Percentiles rank a stretch among this genome's conserved stretches.
These are phyloP conservation scores for Porphyrellus cyaneotinctus DNA, from an alignment of 768 basidiomycete species.

Conservation along the genomic window DNA sequence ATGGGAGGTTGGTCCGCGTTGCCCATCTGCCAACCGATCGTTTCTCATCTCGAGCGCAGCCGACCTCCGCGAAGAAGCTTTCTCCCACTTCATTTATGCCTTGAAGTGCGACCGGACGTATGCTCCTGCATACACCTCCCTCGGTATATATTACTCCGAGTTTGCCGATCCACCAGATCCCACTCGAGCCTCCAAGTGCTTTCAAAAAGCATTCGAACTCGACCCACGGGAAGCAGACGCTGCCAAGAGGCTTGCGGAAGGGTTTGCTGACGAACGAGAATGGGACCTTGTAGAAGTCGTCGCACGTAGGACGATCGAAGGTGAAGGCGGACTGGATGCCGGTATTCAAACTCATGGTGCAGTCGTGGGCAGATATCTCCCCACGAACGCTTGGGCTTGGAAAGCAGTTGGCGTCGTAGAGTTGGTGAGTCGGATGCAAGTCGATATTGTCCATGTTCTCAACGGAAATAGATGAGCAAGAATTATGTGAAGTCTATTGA, in stretches of 20 bases:
- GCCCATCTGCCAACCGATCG: neutral
- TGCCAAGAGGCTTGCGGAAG: slow-evolving; percentile 76
- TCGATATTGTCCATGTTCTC: neutral
- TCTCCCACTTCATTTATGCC: slow-evolving; percentile 72
- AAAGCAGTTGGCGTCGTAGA: slow-evolving; percentile 92
- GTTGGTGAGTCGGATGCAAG: slow-evolving; percentile 52
- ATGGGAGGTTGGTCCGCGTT: slow-evolving; percentile 51
- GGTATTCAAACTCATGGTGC: slow-evolving; percentile 42
- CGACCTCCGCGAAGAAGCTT: slow-evolving; percentile 58
- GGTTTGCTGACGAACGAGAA: slow-evolving; percentile 89
- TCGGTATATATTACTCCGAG: slow-evolving; percentile 86
- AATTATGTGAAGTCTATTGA: slow-evolving; percentile 76
- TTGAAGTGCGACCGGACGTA: slow-evolving; percentile 71
- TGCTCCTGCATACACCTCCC: slow-evolving; percentile 90
- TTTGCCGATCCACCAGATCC: slow-evolving; percentile 69
- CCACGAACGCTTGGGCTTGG: slow-evolving; percentile 95
- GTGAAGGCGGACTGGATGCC: slow-evolving; percentile 77
- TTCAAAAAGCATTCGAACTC: slow-evolving; percentile 97
- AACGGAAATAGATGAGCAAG: slow-evolving; percentile 48
- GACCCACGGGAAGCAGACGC: slow-evolving; percentile 86
- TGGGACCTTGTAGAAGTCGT: slow-evolving; percentile 96
- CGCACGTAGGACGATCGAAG: slow-evolving; percentile 89
- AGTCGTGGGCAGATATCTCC: slow-evolving; percentile 50
- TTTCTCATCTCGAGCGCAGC: slow-evolving; percentile 32
- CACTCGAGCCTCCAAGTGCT: slow-evolving; percentile 87